Conservation (phyloP, 306 rosid species). For the Sindora glabra region DNA sequence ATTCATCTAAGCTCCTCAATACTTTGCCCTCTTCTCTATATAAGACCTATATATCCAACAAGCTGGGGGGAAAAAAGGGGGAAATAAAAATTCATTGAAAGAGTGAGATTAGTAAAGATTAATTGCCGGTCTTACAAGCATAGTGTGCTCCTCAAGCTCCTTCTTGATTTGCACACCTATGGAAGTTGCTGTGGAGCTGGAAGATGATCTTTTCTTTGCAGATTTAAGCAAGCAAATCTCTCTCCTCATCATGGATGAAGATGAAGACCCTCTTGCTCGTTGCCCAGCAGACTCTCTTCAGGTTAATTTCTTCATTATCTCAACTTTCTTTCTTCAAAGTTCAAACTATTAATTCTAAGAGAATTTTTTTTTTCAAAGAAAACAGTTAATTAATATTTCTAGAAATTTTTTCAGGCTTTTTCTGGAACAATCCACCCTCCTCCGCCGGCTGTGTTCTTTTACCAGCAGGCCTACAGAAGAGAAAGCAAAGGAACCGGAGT, state of each 20-base stretch:
- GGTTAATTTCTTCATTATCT: conserved; percentile 25
- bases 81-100: neutral
- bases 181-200: conserved; percentile 54
- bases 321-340: neutral
- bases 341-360: neutral
- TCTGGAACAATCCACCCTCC: conserved; percentile 53
- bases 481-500: conserved; percentile 98
- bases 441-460: conserved; percentile 31
- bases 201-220: conserved; percentile 78
- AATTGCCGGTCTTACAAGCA: neutral
- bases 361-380: no score
- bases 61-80: neutral
- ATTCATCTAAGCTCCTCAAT: conserved; percentile 5
- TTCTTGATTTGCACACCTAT: conserved; percentile 7
- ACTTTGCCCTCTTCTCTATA: conserved; percentile 26
- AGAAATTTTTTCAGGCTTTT: conserved; percentile 43
- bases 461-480: conserved; percentile 44
- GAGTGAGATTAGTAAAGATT: neutral
- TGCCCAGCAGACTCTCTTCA: conserved; percentile 56
- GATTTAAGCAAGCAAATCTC: conserved; percentile 84
- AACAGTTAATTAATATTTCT: neutral
- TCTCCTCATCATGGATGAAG: conserved; percentile 86
- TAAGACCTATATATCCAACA: conserved; percentile 25
- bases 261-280: conserved; percentile 49
- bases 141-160: neutral